Base-by-base conservation (phyloP, 768 basidiomycete species). In the Phlebiopsis flavidoalba region DNA sequence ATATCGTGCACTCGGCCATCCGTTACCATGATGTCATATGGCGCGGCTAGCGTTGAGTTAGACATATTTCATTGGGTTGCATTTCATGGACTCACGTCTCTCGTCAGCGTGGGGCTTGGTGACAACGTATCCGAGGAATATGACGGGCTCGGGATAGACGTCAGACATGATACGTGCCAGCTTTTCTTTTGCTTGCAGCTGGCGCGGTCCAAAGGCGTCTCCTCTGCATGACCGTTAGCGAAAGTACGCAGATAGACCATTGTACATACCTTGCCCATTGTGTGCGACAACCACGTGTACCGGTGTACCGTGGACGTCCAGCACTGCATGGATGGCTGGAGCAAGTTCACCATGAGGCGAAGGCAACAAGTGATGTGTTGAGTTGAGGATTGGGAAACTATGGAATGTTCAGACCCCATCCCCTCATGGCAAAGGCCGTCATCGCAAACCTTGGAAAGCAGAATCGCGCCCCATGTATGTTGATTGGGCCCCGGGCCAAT, bases 311-410 rank as follows among this genome's bases (percentile, higher is more conserved):
- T 85, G 88, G 7, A 93, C 78, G 55, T 94, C 88, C 14, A 95
- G 75, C 2, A 90, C 80, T 3, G 93, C 93, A 71, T 93, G 89
- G 35, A 95, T 95, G 1, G 93, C 93, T 0, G 93, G 93, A 2
- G 92, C 93, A 24, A 95, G 84, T 70, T 95, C 93, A 8, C 91
- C 90, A 59, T 81, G 71, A 19, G 94, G 94, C 1, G 93, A 95
- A 0, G 94, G 93, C 45, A 95, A 80, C 0, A 95, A 79, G 68
- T 95, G 91, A 68, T 95, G 94, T 14, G 83, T 86, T 1, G 92
- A 89, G 65, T 86, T 86, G 66, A 95, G 79, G 69, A 96, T 95
- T 0, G 94, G 93, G 74, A 92, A n/a, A 96, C 85, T 93, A 62
- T 3, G 26, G 26, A 31, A 31, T 31, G 6, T 3, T 31, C 26